Evolutionary conservation across 2,329 filamentous ascomycete species (phyloP).

Genomic region (Nemania sp.): DNA sequence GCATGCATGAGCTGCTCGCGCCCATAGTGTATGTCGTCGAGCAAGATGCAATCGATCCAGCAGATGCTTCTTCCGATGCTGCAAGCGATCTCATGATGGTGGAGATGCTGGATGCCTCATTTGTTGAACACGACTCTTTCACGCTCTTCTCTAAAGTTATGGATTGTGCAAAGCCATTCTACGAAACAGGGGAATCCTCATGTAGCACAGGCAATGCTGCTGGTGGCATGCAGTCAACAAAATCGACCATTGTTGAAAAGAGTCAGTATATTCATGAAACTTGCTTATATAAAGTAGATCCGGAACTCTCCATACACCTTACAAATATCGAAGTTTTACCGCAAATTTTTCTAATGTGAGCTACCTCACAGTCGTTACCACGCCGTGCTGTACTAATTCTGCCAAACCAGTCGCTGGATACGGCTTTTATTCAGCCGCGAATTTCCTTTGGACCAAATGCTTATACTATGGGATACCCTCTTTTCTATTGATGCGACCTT

Average conservation of each 20-base stretch:
- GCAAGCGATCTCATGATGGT: slow-evolving; percentile 58
- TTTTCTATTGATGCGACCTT: slow-evolving; percentile 84
- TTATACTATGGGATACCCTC: slow-evolving; percentile 86
- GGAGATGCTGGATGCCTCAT: slow-evolving; percentile 70
- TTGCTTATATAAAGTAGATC: slow-evolving; percentile 76
- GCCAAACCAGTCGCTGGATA: slow-evolving; percentile 76
- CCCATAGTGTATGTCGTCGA: slow-evolving; percentile 85
- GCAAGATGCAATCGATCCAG: slow-evolving; percentile 71
- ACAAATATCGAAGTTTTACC: slow-evolving; percentile 86
- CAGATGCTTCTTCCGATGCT: slow-evolving; percentile 39
- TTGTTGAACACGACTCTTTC: slow-evolving; percentile 89
- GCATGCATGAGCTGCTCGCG: slow-evolving; percentile 95
- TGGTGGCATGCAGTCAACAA: slow-evolving; percentile 43
- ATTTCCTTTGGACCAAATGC: slow-evolving; percentile 82
- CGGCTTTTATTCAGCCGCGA: slow-evolving; percentile 90
- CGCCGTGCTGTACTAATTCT: slow-evolving; percentile 10
- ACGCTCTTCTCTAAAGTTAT: slow-evolving; percentile 84
- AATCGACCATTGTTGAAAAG: slow-evolving; percentile 78
- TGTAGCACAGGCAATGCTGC: slow-evolving; percentile 31
- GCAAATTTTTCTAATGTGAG: slow-evolving; percentile 92
- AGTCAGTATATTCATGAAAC: slow-evolving; percentile 87
- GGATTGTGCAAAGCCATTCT: slow-evolving; percentile 84
- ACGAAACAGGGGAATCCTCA: slow-evolving; percentile 65
- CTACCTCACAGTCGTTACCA: slow-evolving; percentile 4
- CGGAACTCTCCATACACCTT: slow-evolving; percentile 80